These are phyloP conservation scores for Wickerhamomyces alni DNA, from an alignment of 805 yeast genomes.

Conservation along the genomic window DNA sequence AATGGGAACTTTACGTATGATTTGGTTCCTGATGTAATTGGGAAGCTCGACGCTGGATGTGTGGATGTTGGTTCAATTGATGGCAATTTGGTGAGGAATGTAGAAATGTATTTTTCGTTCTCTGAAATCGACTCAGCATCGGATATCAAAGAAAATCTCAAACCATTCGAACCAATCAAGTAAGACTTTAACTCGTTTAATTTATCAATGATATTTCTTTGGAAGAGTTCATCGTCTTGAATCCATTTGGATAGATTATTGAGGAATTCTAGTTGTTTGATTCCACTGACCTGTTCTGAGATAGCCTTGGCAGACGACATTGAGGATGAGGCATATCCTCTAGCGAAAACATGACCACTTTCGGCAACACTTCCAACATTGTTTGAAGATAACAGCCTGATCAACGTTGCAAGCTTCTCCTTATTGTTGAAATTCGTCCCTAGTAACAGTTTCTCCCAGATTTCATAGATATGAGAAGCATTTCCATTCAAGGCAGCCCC, in stretches of 20 bases:
- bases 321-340: conserved; percentile 56
- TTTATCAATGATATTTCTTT: conserved; percentile 57
- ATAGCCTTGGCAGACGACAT: conserved; percentile 56
- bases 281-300: conserved; percentile 63
- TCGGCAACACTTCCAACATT: conserved; percentile 78
- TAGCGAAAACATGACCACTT: conserved; percentile 82
- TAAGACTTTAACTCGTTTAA: conserved; percentile 44
- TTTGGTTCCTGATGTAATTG: conserved; percentile 19
- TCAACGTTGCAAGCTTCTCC: conserved; percentile 65
- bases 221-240: conserved; percentile 45
- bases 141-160: conserved; percentile 55
- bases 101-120: conserved; percentile 25
- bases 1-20: conserved; percentile 70
- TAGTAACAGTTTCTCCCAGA: conserved; percentile 63
- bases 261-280: conserved; percentile 69
- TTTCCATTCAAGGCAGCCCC: conserved; percentile 72
- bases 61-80: conserved; percentile 1
- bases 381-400: conserved; percentile 70
- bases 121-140: conserved; percentile 33
- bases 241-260: conserved; percentile 45
- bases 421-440: conserved; percentile 64
- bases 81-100: conserved; percentile 26
- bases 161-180: conserved; percentile 35
- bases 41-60: conserved; percentile 15
- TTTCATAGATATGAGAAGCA: conserved; percentile 48